phyloP scores from a whole-genome alignment of 169 alveolate species.

The Plasmodium inui region DNA sequence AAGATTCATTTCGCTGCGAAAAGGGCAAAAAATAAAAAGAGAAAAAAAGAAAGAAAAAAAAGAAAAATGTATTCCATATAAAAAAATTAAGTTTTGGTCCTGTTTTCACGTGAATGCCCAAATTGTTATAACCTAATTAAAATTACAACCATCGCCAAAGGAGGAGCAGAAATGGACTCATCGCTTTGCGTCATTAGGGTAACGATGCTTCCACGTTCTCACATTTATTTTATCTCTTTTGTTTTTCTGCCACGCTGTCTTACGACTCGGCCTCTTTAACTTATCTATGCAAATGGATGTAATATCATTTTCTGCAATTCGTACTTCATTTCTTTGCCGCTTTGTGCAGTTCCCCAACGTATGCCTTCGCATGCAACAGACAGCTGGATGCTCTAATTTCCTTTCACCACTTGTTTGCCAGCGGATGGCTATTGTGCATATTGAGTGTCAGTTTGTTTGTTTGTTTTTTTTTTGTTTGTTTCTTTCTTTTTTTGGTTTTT shows the following conservation, averaged over 20 bases:
- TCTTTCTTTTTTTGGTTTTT: neutral
- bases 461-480: neutral
- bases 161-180: neutral
- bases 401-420: neutral
- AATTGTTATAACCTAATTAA: constrained; percentile 32
- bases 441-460: neutral
- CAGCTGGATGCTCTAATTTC: neutral
- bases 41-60: no score
- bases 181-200: neutral
- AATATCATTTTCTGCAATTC: no score
- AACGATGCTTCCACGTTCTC: neutral
- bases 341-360: neutral
- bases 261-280: no score
- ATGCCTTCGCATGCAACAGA: neutral
- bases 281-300: no score
- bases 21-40: neutral
- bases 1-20: constrained; percentile 24
- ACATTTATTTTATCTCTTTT: neutral
- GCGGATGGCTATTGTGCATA: neutral
- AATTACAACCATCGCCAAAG: constrained; percentile 11
- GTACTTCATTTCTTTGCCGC: neutral
- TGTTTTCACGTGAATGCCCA: constrained; percentile 2
- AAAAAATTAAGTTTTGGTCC: constrained; percentile 22
- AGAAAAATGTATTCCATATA: neutral
- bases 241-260: neutral